Percentiles rank a stretch among this genome's conserved stretches.
Evolutionary conservation across 768 basidiomycete species (phyloP).

Genomic region (Lactarius vividus): DNA sequence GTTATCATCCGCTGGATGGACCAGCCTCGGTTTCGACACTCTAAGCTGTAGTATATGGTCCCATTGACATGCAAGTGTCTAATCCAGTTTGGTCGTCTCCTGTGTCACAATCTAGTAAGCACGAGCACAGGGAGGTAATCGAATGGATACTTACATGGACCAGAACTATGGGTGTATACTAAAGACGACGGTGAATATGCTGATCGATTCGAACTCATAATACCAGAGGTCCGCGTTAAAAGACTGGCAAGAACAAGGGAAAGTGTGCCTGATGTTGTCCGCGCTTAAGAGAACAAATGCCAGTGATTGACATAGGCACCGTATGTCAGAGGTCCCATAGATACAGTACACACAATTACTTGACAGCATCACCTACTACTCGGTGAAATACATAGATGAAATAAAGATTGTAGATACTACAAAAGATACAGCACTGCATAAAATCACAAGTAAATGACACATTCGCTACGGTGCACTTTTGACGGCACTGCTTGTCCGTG

Average conservation of each 20-base stretch:
- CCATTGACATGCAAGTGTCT: conserved; percentile 14
- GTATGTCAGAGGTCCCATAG: neutral
- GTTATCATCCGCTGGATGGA: conserved; percentile 3
- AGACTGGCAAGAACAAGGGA: conserved; percentile 7
- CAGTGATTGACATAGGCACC: neutral
- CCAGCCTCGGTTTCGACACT: neutral
- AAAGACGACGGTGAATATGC: neutral
- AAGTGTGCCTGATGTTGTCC: neutral
- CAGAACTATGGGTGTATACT: neutral
- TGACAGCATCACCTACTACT: neutral
- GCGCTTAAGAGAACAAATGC: too few relatives aligned
- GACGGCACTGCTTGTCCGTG: conserved; percentile 6
- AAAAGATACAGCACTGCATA: conserved; percentile 25
- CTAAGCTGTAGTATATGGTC: conserved; percentile 14
- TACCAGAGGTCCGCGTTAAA: neutral
- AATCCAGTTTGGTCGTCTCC: conserved; percentile 7
- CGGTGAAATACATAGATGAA: conserved; percentile 7
- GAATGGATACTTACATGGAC: conserved; percentile 6
- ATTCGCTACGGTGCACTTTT: conserved; percentile 5
- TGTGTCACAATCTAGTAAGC: neutral
- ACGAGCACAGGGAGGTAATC: neutral
- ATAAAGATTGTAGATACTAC: conserved; percentile 25
- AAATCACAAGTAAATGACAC: neutral
- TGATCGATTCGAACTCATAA: neutral
- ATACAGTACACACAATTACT: neutral